Evolutionary conservation across 108 stramenopile genomes (phyloP), one percentile per base, ranked within the genome.

Genomic region (Cyclotella choctawhatcheeana): DNA sequence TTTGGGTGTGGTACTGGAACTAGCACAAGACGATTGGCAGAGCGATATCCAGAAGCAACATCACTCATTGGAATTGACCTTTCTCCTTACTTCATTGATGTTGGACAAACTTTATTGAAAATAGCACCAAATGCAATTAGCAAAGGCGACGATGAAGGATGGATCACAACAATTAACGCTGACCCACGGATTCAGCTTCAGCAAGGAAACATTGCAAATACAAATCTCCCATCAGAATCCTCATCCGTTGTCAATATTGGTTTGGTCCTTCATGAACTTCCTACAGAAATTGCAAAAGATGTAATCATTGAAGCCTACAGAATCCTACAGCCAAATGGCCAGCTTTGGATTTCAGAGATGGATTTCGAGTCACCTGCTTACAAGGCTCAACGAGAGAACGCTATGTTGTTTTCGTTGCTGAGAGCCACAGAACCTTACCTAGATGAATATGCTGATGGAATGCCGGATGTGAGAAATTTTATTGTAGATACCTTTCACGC

Each of bases 341-440:
- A 93, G 58, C 48, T 93, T 1, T 93, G 88, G 89, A 83, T 93
- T 14, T 78, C 78, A 45, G 92, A 93, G 64, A 93, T 91, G 92
- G 92, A 93, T 69, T 93, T 93, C 81, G 89, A 91, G 63, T 58
- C 85, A 20, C 88, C 89, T 2, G 92, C 86, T 22, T 93, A 89
- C 70, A 84, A 79, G 16, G 88, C 88, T 7, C 92, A 90, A 60
- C 61, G 92, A 40, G 88, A 86, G 2, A 91, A 91, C 71, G 84
- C 89, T 10, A 22, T 91, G 16, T 59, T 93, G 24, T 93, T 93
- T 67, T 79, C 84, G 5, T 65, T 93, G 34, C 56, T 93, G 44
- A 80, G 92, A 21, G 76, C 88, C 21, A 93, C 92, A 10, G 92
- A 93, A 67, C 92, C 92, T 13, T 91, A 89, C 56, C 66, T 93